Conservation (phyloP, 306 rosid species). For the Quercus berberidifolia region DNA sequence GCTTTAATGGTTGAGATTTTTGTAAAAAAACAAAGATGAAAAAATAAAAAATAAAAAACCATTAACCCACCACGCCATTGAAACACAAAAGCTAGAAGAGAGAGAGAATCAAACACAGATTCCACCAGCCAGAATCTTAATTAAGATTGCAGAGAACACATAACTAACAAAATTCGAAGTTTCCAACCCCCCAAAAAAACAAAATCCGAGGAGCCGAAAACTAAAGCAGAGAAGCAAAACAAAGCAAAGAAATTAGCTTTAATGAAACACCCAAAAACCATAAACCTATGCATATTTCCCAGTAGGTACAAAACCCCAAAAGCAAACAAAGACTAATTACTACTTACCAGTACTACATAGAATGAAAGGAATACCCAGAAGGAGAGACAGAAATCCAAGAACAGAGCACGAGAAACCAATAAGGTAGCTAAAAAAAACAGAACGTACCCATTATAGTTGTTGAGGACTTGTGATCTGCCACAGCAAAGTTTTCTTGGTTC, state of each 20-base stretch:
- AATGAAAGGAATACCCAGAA: slow-evolving; percentile 14
- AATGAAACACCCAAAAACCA: neutral
- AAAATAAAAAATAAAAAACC: slow-evolving; percentile 22
- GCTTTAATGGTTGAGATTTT: slow-evolving; percentile 23
- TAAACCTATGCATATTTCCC: neutral
- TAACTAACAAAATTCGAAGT: neutral
- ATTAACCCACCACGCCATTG: slow-evolving; percentile 25
- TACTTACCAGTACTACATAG: neutral
- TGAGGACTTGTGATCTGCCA: slow-evolving; percentile 37
- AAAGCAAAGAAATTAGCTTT: neutral
- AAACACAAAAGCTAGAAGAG: slow-evolving; percentile 13
- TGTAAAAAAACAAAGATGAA: neutral
- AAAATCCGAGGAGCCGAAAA: neutral
- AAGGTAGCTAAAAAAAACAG: neutral
- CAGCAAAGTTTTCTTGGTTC: slow-evolving; percentile 31
- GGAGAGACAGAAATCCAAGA: slow-evolving; percentile 27
- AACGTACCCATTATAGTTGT: slow-evolving; percentile 56
- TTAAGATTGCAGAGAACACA: neutral
- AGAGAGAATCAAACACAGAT: slow-evolving; percentile 4
- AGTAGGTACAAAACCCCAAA: neutral
- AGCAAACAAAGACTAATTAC: neutral
- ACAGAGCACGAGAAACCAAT: slow-evolving; percentile 29
- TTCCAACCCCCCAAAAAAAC: neutral
- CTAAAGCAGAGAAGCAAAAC: neutral
- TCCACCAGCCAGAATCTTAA: neutral